Percentiles rank a stretch among this genome's conserved stretches.
These are phyloP conservation scores for Neurospora sp. DNA, from an alignment of 2,329 filamentous ascomycete species.

Conservation along the genomic window DNA sequence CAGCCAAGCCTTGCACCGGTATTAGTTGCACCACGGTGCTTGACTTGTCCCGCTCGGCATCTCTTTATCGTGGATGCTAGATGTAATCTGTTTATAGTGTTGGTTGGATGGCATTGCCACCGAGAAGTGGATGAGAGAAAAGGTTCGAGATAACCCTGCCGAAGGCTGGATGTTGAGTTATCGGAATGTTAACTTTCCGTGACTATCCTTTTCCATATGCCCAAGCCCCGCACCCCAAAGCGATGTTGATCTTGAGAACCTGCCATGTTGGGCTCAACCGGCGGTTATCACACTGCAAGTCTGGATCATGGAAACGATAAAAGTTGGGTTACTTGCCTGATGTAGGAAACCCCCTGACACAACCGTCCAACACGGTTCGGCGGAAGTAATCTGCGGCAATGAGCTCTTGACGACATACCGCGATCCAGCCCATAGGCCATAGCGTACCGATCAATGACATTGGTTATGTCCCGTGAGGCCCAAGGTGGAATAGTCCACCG, in stretches of 20 bases:
- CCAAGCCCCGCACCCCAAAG: not conserved
- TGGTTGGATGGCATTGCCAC: not conserved
- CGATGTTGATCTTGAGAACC: not conserved
- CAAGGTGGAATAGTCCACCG: conserved; percentile 47
- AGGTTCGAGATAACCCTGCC: not conserved
- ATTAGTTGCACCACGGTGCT: not conserved
- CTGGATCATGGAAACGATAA: not conserved
- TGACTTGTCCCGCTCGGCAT: not conserved
- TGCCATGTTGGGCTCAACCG: not conserved
- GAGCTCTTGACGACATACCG: not conserved
- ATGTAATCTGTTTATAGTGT: not conserved
- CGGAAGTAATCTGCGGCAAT: not conserved
- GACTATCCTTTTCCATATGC: not conserved
- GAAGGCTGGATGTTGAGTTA: not conserved
- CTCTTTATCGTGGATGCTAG: not conserved
- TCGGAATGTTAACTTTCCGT: not conserved
- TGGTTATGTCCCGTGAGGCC: conserved; percentile 33
- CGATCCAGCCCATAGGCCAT: not conserved
- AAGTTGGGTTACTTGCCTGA: not conserved
- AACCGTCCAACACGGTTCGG: not conserved
- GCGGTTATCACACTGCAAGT: not conserved
- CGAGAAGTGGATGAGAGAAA: not conserved
- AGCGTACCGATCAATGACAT: not conserved
- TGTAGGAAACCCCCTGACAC: not conserved
- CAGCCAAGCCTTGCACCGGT: not conserved